phyloP scores from a whole-genome alignment of 305 asterid genomes.

The Vinca major region DNA sequence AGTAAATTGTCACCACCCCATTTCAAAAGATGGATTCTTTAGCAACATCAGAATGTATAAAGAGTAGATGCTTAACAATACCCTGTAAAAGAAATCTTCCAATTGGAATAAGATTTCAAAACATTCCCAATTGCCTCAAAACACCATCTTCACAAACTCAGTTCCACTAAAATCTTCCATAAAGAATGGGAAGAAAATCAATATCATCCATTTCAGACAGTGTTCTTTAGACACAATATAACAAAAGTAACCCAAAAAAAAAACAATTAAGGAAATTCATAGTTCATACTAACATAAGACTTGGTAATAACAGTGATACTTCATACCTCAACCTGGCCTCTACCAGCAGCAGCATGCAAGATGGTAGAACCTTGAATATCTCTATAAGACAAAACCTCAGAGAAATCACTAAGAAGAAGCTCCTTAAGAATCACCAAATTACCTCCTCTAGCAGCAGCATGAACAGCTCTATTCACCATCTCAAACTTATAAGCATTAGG shows the following conservation, averaged over 20 bases:
- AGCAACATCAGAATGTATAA: neutral
- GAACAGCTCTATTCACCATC: constrained; percentile 76
- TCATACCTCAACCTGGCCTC: constrained; percentile 75
- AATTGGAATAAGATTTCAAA: neutral
- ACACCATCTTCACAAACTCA: neutral
- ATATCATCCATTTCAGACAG: neutral
- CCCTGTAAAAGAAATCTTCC: neutral
- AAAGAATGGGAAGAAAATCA: neutral
- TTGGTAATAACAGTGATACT: neutral
- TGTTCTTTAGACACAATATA: neutral
- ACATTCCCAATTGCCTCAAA: neutral
- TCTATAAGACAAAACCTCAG: constrained; percentile 51
- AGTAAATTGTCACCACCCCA: neutral
- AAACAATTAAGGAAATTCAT: too few species aligned
- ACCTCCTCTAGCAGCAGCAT: constrained; percentile 96
- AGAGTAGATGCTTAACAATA: neutral
- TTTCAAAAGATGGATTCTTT: neutral
- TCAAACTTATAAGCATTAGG: constrained; percentile 72
- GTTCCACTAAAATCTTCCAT: neutral
- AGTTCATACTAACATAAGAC: too few species aligned
- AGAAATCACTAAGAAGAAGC: constrained; percentile 49
- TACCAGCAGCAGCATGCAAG: constrained; percentile 84
- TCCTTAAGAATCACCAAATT: constrained; percentile 58
- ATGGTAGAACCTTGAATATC: constrained; percentile 67
- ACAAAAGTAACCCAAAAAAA: too few species aligned